Base-by-base conservation (phyloP, 2,329 filamentous ascomycete genomes). In the Cladosporium sphaerospermum region DNA sequence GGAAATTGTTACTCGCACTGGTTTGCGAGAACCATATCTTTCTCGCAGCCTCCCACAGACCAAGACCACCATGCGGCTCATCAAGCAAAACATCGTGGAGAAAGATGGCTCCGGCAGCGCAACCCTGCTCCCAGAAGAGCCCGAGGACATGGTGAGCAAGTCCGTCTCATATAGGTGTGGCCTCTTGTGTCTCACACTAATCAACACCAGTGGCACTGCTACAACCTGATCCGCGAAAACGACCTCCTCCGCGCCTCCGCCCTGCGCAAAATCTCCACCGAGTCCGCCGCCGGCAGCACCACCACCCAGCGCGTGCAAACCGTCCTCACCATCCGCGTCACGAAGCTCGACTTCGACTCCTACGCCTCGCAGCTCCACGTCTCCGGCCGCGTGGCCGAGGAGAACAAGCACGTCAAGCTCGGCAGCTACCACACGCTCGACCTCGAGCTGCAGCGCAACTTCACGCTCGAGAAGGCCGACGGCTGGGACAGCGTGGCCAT, bases 401-500 rank as follows among this genome's bases (percentile, higher is more conserved):
- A 88, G 66, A 88, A 85, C 61, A 78, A 82, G 56, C 76, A 81
- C 63, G 85, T 86, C 33, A 83, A 82, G 62, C 71, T 86, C 14
- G 85, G 85, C 13, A 77, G 81, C 57, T 81, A 81, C 62, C 85
- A 89, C 65, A 88, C 85, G 0, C 75, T 88, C 1, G 92, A 96
- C 60, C 79, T 99, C 43, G 92, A 96, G 68, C 77, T 96, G 54
- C 84, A 93, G 63, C 81, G 91, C 40, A 85, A 90, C 47, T 97
- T 97, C 63, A 92, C 88, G 6, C 69, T 99, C 7, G 86, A 90
- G 73, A 97, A 97, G 72, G 80, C 81, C 37, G 74, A 82, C 36
- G 81, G 90, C 40, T 99, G 93, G 93, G 93, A 99, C 70, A 91
- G 86, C 60, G 84, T 99, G 9, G 88, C 91, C 3, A 75, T 86